Evolutionary conservation across 768 basidiomycete genomes (phyloP), one percentile per base, ranked within the genome.

Genomic region (Tylopilus balloui): DNA sequence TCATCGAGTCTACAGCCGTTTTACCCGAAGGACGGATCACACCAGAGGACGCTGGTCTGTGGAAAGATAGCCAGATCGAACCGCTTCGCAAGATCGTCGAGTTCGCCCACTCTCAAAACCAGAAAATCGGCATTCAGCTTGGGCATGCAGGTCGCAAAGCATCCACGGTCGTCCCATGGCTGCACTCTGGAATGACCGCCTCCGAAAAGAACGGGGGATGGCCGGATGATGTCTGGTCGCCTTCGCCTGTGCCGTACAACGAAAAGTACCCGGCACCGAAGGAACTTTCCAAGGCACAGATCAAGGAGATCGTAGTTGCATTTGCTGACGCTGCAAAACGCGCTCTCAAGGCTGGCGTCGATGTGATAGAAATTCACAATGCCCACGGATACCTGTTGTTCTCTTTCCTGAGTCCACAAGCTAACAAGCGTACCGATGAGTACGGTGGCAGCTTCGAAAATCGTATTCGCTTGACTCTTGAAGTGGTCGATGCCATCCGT

Each of bases 81-180:
- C 55, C 66, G 2, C 59, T 78, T 35, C 70, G 73, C 49, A 64
- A 75, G 31, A 72, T 89, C 54, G 77, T 82, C 58, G 78, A 83
- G 50, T 86, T 87, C 46, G 83, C 83, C n/a, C 83, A 86, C 59
- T 78, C 80, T 1, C 83, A 84, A 55, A 77, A 73, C 40, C 80
- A 84, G 60, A 81, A 82, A 42, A 77, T 89, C 19, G 88, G 72
- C 9, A 82, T 89, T 47, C 89, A 91, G 63, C 75, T 90, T 15
- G 82, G 77, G 0, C 88, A 91, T 53, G 84, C 86, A 0, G 88
- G 88, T 0, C 73, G 87, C n/a, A 90, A 89, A 63, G 85, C 79
- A 0, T 81, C 80, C 9, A 81, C 75, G 0, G 63, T 78, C 15
- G 76, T 80, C 1, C 83, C 85, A 0, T 89, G 84, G 83, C 60